Conservation (phyloP, 441 rosid species). For the Hura crepitans region DNA sequence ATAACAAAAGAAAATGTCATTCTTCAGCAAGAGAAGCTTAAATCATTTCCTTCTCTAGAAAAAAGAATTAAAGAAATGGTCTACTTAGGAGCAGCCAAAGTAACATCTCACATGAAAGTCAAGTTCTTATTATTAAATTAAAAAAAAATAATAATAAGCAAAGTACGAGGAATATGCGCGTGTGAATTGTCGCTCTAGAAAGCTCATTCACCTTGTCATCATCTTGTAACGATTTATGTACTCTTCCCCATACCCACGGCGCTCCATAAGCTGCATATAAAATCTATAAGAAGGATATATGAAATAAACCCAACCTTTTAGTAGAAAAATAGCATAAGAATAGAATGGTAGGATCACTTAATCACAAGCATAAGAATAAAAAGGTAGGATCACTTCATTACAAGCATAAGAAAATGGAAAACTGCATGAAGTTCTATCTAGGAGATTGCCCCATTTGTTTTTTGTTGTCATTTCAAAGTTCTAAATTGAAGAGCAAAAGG, state of each 20-base stretch:
- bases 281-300: constrained; percentile 20
- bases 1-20: not conserved
- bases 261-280: constrained; percentile 79
- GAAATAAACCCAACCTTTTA: constrained; percentile 6
- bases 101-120: not conserved
- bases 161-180: not conserved
- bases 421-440: not conserved
- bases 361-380: not conserved
- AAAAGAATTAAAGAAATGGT: not conserved
- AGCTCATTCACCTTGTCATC: constrained; percentile 79
- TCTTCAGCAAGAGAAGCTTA: not conserved
- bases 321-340: not conserved
- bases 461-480: not conserved
- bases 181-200: not conserved
- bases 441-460: not conserved
- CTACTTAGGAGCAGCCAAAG: not conserved
- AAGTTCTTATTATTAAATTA: not conserved
- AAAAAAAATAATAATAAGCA: not conserved
- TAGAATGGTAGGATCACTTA: not conserved
- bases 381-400: not conserved
- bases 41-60: not conserved
- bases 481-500: not conserved
- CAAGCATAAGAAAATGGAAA: constrained; percentile 1
- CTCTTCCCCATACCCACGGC: constrained; percentile 89
- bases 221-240: constrained; percentile 88